Evolutionary conservation across 306 rosid species (phyloP).

Genomic region (Vigna reflexopilosa): DNA sequence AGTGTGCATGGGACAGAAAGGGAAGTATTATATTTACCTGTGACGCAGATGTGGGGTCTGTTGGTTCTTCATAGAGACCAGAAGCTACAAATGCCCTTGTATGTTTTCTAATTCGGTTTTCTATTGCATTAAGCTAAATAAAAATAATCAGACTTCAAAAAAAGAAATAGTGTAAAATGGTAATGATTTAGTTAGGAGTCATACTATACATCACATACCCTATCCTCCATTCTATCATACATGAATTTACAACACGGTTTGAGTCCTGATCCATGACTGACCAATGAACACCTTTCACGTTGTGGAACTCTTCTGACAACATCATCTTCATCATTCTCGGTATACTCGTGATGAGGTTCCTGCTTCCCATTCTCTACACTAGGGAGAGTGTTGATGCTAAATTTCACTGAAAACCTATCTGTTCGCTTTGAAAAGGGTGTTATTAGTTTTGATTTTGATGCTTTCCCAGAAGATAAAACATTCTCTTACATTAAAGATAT

Average conservation of each 20-base stretch:
- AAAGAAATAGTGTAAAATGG: conserved; percentile 37
- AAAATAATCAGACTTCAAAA: conserved; percentile 44
- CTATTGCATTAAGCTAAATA: conserved; percentile 78
- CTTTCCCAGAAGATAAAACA: conserved; percentile 66
- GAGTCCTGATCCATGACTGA: conserved; percentile 70
- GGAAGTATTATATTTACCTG: conserved; percentile 62
- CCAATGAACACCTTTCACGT: conserved; percentile 72
- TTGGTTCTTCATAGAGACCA: conserved; percentile 74
- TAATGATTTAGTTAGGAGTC: conserved; percentile 26
- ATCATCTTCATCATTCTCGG: conserved; percentile 68
- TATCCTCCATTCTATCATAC: conserved; percentile 79
- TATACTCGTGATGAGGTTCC: conserved; percentile 53
- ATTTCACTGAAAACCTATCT: conserved; percentile 69
- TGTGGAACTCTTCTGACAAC: conserved; percentile 70
- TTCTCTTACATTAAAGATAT: conserved; percentile 64
- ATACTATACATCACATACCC: conserved; percentile 60
- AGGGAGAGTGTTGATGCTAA: conserved; percentile 59
- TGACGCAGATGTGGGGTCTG: conserved; percentile 88
- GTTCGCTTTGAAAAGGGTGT: conserved; percentile 85
- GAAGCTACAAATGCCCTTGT: conserved; percentile 72
- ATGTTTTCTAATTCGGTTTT: conserved; percentile 71
- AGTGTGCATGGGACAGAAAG: conserved; percentile 20
- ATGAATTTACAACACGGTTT: conserved; percentile 81
- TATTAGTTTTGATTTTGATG: conserved; percentile 53
- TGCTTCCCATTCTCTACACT: conserved; percentile 49